Evolutionary conservation across 768 basidiomycete species (phyloP), one percentile per base, ranked within the genome.

Genomic region (Amanita rubescens): DNA sequence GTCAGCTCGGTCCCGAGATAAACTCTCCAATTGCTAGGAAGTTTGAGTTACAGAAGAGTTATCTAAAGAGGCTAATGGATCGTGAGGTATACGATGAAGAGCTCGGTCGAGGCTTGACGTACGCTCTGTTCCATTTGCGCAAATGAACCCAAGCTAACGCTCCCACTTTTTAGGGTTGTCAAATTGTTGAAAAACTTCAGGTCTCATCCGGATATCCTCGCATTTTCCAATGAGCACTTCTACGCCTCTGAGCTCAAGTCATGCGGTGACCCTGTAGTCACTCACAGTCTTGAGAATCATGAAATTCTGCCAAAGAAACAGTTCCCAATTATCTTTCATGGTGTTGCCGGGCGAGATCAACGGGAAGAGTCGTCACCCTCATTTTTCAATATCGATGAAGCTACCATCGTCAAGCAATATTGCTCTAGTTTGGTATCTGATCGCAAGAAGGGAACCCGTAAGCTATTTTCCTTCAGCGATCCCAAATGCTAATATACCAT

Each of bases 321-420:
- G 11, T 83, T 81, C 65, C 82, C 82, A 0, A 63, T 84, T 27
- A 65, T 84, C 8, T 82, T 84, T 67, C 76, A 83, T 60, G 74
- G 70, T 3, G 69, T 82, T 15, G 45, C 71, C 4, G 83, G 82
- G 5, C 74, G 75, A 46, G 82, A 84, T 60, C 66, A 75, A 11
- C 73, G 75, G 5, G 82, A 85, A 60, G 67, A 70, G 2, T 70
- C 69, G 0, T 83, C 81, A 0, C 83, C 82, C 12, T 83, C 81
- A 0, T 84, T 79, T 68, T 85, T 84, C 69, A 85, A 85, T 56
- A 71, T 76, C 48, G 71, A 75, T 37, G 82, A 84, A 61, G 76
- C 69, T 0, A 70, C 71, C 10, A 62, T 71, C 22, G 78, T 83
- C 51, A 80, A 75, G 65, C 69, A 71, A 25, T 83, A 81, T 45